These are phyloP conservation scores for Chlorophyllum brunneum DNA, from an alignment of 768 basidiomycete species.

Conservation along the genomic window DNA sequence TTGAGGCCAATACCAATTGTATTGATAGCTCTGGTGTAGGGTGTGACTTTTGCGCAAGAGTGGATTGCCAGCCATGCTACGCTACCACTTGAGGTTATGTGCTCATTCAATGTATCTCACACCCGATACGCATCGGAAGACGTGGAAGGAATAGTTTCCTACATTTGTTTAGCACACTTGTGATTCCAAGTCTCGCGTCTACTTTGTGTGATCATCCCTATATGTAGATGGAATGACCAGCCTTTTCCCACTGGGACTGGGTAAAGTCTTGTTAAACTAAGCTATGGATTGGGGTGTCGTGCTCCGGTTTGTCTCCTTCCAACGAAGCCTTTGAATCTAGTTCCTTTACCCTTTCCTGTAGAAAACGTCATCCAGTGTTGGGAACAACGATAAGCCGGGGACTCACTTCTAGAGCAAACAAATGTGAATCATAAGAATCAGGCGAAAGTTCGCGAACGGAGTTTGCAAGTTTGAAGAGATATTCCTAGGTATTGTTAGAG, in stretches of 20 bases:
- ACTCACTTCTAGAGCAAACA: slow-evolving; percentile 72
- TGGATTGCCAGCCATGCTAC: slow-evolving; percentile 60
- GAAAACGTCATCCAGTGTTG: neutral
- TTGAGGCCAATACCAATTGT: neutral
- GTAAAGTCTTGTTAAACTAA: too few species aligned
- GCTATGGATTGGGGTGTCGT: too few species aligned
- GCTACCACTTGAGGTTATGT: slow-evolving; percentile 47
- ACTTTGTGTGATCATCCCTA: too few species aligned
- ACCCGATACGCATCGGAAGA: too few species aligned
- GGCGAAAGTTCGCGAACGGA: slow-evolving; percentile 74
- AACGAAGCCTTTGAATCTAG: neutral
- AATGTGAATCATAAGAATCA: slow-evolving; percentile 69
- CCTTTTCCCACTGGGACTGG: too few species aligned
- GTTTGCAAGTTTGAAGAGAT: slow-evolving; percentile 73
- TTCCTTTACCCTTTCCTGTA: slow-evolving; percentile 1
- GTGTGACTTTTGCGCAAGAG: slow-evolving; percentile 65
- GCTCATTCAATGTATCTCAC: too few species aligned
- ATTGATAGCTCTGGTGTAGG: slow-evolving; percentile 31
- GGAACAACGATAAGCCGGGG: too few species aligned
- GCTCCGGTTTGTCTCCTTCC: too few species aligned
- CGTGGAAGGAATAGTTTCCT: too few species aligned
- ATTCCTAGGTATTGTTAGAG: slow-evolving; percentile 54
- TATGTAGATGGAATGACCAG: too few species aligned
- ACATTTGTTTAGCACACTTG: too few species aligned
- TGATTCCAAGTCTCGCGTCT: too few species aligned